phyloP scores from a whole-genome alignment of 2,329 filamentous ascomycete genomes.

The Fusarium haematococcum region DNA sequence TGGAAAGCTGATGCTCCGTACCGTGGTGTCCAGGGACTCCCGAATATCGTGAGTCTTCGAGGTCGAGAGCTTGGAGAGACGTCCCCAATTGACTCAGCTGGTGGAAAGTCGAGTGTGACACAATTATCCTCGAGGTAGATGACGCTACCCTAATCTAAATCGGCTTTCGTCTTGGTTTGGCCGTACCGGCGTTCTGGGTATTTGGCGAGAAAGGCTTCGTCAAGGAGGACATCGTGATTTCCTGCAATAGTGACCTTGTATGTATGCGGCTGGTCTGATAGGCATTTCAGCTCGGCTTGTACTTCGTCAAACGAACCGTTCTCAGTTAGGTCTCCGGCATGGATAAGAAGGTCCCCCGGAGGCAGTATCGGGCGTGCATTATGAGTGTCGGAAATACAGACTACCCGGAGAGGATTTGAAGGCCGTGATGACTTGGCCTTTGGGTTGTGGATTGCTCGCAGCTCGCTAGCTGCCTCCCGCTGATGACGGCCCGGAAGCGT shows the following conservation, averaged over 20 bases:
- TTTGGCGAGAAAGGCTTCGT: slow-evolving; percentile 57
- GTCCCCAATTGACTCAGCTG: background rate
- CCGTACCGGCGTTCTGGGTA: slow-evolving; percentile 33
- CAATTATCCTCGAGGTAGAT: slow-evolving; percentile 35
- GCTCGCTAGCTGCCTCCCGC: background rate
- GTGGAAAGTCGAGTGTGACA: slow-evolving; percentile 20
- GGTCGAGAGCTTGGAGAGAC: background rate
- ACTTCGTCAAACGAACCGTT: slow-evolving; percentile 54
- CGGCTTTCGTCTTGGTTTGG: background rate
- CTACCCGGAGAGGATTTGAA: background rate
- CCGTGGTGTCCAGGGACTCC: slow-evolving; percentile 40
- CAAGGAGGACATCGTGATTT: slow-evolving; percentile 77
- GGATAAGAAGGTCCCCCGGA: slow-evolving; percentile 74
- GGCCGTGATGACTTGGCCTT: background rate
- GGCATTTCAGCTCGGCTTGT: slow-evolving; percentile 50
- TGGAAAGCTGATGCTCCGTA: slow-evolving; percentile 42
- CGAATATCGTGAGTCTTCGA: slow-evolving; percentile 20
- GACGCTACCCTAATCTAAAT: slow-evolving; percentile 39
- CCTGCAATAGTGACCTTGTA: slow-evolving; percentile 73
- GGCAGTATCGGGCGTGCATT: slow-evolving; percentile 70
- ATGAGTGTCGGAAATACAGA: slow-evolving; percentile 60
- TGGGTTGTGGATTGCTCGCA: background rate
- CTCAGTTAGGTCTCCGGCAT: slow-evolving; percentile 74
- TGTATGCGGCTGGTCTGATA: slow-evolving; percentile 55
- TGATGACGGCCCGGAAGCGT: background rate